These are phyloP conservation scores for Physaria fendleri DNA, from an alignment of 345 rosid species.

Conservation along the genomic window DNA sequence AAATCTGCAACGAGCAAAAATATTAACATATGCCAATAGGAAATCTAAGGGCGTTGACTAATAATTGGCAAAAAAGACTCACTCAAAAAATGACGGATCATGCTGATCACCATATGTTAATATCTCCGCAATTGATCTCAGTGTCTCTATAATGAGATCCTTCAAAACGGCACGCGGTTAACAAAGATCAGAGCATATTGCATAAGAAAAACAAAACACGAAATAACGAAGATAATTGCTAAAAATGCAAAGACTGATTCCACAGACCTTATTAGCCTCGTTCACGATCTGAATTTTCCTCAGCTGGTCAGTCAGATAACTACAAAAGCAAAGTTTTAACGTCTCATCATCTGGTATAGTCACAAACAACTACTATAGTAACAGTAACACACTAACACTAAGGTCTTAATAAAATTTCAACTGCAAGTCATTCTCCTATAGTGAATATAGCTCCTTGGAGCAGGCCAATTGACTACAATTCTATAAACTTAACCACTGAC, in stretches of 20 bases:
- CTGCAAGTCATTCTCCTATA: not conserved
- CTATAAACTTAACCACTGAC: not conserved
- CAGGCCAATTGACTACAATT: not conserved
- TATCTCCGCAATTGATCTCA: conserved; percentile 94
- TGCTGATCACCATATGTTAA: conserved; percentile 97
- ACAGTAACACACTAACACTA: too few relatives aligned
- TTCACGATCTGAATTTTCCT: conserved; percentile 70
- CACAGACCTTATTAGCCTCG: conserved; percentile 65
- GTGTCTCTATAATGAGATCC: conserved; percentile 93
- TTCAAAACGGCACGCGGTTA: conserved; percentile 20
- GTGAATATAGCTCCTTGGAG: not conserved
- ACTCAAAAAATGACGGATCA: conserved; percentile 80
- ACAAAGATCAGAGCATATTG: conserved; percentile 5
- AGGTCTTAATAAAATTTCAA: not conserved
- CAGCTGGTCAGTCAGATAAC: conserved; percentile 82
- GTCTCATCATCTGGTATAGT: not conserved
- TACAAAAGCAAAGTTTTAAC: conserved; percentile 21
- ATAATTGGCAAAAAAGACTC: conserved; percentile 31
- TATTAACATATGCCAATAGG: conserved; percentile 10
- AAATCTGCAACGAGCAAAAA: conserved; percentile 39
- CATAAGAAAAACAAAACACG: not conserved
- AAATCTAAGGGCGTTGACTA: not conserved
- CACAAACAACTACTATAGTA: not conserved
- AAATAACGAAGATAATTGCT: too few relatives aligned
- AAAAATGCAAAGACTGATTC: not conserved